Conservation (phyloP, 2,329 filamentous ascomycete genomes). For the Aspergillus sp. region DNA sequence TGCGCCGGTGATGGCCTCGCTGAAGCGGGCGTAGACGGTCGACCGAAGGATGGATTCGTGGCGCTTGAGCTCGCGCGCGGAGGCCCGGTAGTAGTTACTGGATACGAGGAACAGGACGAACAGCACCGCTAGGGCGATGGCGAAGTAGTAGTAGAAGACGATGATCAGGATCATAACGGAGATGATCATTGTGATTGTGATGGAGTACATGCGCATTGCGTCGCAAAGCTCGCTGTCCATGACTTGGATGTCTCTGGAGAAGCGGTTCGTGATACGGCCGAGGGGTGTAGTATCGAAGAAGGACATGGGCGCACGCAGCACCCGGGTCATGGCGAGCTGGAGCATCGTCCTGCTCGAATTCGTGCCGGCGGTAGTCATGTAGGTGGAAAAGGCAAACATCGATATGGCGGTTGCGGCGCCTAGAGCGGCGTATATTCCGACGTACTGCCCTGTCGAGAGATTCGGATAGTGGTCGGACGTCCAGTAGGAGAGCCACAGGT, state of each 20-base stretch:
- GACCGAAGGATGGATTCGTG: conserved; percentile 89
- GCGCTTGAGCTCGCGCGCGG: conserved; percentile 90
- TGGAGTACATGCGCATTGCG: conserved; percentile 86
- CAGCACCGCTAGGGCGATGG: conserved; percentile 67
- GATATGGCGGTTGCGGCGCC: conserved; percentile 70
- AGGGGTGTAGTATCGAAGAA: conserved; percentile 98
- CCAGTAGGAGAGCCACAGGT: conserved; percentile 93
- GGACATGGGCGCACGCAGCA: conserved; percentile 70
- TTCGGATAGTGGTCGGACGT: conserved; percentile 71
- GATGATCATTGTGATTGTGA: conserved; percentile 79
- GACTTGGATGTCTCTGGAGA: conserved; percentile 91
- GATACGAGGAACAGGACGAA: conserved; percentile 77
- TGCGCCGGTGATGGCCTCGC: conserved; percentile 75
- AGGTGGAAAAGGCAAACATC: conserved; percentile 77
- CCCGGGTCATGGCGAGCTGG: conserved; percentile 72
- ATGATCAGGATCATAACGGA: conserved; percentile 89
- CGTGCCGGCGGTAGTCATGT: conserved; percentile 77
- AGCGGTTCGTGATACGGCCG: conserved; percentile 92
- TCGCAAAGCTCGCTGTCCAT: conserved; percentile 94
- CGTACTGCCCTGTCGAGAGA: conserved; percentile 67
- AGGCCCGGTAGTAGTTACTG: conserved; percentile 83
- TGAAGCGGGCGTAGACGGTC: conserved; percentile 84
- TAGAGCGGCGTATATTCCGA: conserved; percentile 68
- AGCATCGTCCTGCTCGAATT: conserved; percentile 80
- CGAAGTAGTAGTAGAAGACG: conserved; percentile 91